Percentiles rank a stretch among this genome's conserved stretches.
Evolutionary conservation across 345 rosid species (phyloP).

Genomic region (Eucalyptus globulus): DNA sequence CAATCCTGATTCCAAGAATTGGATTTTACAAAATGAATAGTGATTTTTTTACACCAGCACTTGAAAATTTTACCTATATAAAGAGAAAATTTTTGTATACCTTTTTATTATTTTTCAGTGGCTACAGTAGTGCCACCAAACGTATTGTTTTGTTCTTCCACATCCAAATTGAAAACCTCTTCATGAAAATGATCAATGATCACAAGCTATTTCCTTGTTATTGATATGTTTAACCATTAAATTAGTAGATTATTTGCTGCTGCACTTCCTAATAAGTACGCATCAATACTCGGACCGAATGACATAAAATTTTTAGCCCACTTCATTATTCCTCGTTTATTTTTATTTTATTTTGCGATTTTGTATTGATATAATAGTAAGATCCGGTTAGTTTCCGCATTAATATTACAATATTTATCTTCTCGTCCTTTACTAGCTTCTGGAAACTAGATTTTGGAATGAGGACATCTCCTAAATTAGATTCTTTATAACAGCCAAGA

Average conservation of each 20-base stretch:
- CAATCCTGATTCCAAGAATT: not conserved
- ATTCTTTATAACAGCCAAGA: not conserved
- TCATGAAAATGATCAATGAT: not conserved
- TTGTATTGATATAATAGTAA: too few species aligned
- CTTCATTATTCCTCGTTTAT: too few species aligned
- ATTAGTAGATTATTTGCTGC: too few species aligned
- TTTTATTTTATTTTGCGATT: rapidly evolving
- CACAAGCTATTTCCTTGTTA: too few species aligned
- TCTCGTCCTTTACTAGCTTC: not conserved
- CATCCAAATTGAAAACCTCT: not conserved
- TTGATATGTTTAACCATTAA: too few species aligned
- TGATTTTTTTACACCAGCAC: rapidly evolving
- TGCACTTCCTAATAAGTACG: too few species aligned
- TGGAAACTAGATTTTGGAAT: not conserved
- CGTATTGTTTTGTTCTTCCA: not conserved
- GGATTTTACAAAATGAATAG: rapidly evolving
- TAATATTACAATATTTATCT: too few species aligned
- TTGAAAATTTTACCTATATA: too few species aligned
- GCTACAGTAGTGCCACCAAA: not conserved
- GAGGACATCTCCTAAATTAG: not conserved
- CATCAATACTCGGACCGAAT: too few species aligned
- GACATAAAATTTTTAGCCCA: too few species aligned
- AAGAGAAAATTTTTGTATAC: not conserved
- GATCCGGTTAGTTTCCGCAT: too few species aligned
- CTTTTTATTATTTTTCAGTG: not conserved